Base-by-base conservation (phyloP, 73 alveolate genomes). In the Paramecium tetraurelia region DNA sequence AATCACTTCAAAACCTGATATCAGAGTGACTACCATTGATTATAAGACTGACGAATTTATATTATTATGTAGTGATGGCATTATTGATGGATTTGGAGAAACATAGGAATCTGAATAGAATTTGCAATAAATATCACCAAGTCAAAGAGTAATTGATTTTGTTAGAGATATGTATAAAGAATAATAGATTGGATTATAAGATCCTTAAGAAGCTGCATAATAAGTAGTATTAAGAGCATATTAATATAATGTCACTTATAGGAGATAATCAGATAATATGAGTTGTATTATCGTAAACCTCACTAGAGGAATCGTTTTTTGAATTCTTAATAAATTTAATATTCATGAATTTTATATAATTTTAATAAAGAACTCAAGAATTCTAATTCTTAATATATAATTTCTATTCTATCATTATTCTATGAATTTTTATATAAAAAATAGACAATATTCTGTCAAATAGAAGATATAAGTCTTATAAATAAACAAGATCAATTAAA, bases 51-150 rank as follows among this genome's bases (percentile, higher is more conserved):
- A 89, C 71, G 99, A 97, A 24, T 97, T 96, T 90, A 86, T 97
- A 10, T 93, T 97, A 2, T 70, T 96, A 38, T 99, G 98, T 9
- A 96, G 99, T 93, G 99, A 97, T 92, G 99, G 99, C n/a, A 94
- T 97, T 21, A 96, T 97, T 96, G 99, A 97, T 57, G 94, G 96
- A 75, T 93, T 86, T 80, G 76, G 88, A 43, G 92, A 93, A 11
- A 85, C 93, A 50, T 93, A 97, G 63, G 97, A 96, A 80, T 94
- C 94, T 29, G 96, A 95, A 68, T 63, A 63, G 7, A n/a, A 63
- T 27, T 8, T 7, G 0, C 24, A 27, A 63, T 21, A 31, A 31
- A 27, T 27, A 1, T 27, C 24, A 27, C 24, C 84, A 11, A 63
- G 46, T 63, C 46, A 63, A 63, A 63, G 46, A 63, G 41, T 63